Base-by-base conservation (phyloP, 257 asterid genomes). In the Striga asiatica region DNA sequence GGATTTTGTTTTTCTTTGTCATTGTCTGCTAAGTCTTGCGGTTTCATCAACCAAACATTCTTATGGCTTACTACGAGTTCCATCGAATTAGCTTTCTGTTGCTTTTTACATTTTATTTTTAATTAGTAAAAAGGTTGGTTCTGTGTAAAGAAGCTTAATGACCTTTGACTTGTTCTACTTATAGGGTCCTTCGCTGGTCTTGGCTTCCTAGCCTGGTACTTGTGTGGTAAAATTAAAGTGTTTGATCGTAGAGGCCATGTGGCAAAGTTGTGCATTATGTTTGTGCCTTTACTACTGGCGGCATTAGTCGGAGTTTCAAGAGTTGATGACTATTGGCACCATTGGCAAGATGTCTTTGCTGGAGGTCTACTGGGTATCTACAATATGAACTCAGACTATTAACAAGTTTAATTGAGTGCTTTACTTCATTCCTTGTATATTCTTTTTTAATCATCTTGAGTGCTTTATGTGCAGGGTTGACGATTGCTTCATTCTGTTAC, bases 131-230 rank as follows among this genome's bases (percentile, higher is more conserved):
- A 27, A 13, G 17, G 47, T 28, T 14, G 16, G 23, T 23, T 18
- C n/a, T 22, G n/a, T 47, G 51, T n/a, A 39, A 28, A 53, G 55
- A 50, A 57, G 67, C 52, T 55, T 56, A 49, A 34, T 42, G 55
- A 25, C 5, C 48, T 48, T 73, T 56, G 38, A 41, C 53, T 59
- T 58, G 42, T 46, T 66, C 60, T 66, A 56, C 49, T 48, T 31
- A 29, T 66, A 89, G 96, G 94, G 94, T 78, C 94, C 19, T 86
- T 86, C 70, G 94, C 95, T 51, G 95, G 95, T 56, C 91, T 86
- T 62, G 82, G 83, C 59, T 86, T 83, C 66, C 74, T 86, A 13
- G 81, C 95, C 2, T 80, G 77, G 91, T 86, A 86, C 70, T 58
- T 86, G 68, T 71, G 78, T 24, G 95, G 94, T 39, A 86, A 86